Evolutionary conservation across 306 rosid genomes (phyloP), one percentile per base, ranked within the genome.

Genomic region (Mimosa bimucronata): DNA sequence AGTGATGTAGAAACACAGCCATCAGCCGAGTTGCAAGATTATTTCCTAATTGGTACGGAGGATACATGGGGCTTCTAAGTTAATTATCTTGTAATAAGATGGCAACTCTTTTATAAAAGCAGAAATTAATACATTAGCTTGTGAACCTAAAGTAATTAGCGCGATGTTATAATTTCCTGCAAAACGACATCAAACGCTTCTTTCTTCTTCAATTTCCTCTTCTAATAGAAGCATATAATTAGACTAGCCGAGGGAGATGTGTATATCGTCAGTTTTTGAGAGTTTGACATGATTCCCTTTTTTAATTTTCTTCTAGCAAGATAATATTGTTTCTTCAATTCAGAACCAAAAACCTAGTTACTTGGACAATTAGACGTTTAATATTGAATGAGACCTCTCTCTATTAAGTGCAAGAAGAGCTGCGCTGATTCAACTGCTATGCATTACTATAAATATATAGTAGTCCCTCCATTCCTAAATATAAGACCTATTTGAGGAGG

Each of bases 1-100:
- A 74, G 92, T 34, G 90, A 87, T 23, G 81, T 48, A 80, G 88
- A 88, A 68, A 30, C 26, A 28, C 77, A 55, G 61, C 79, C 83
- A 9, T 4, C 29, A 21, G 60, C 26, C n/a, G 83, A 30, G 12
- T 72, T 75, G 73, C 86, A 88, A 89, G 87, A 86, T 82, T 84
- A 86, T 80, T 84, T 69, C 37, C 84, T 75, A 29, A 71, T 80
- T 73, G 73, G 74, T 6, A 74, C 81, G 37, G 86, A 71, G 37
- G 86, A 74, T 0, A 23, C 40, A 2, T 80, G 83, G 90, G 77
- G 66, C 34, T 80, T 46, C 44, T 19, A 67, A 40, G 26, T 61
- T 61, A 28, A 61, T 13, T 21, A 21, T 12, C 52, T 2, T 34
- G 9, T 37, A 8, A 7, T 62, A 26, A 11, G 7, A 60, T 13